phyloP scores from a whole-genome alignment of 129 eudicot genomes.

The Deinandra increscens region DNA sequence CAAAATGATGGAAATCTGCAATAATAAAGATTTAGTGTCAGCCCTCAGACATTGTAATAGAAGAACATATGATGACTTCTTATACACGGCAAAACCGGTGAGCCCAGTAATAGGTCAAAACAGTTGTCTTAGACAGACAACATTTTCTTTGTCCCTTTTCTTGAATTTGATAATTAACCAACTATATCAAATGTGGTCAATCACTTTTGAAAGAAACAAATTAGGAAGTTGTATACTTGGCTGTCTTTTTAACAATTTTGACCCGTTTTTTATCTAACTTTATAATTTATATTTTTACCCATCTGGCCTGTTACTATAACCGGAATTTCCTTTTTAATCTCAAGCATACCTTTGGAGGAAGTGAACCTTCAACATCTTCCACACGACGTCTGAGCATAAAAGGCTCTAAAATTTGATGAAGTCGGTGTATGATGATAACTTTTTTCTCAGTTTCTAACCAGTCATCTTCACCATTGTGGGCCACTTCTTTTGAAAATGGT shows the following conservation, averaged over 20 bases:
- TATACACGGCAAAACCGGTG: neutral
- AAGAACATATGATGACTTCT: neutral
- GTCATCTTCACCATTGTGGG: constrained; percentile 78
- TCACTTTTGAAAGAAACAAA: neutral
- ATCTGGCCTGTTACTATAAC: neutral
- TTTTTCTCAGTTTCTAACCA: constrained; percentile 99
- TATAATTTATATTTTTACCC: neutral
- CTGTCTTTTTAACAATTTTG: neutral
- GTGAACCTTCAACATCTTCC: constrained; percentile 99
- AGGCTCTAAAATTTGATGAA: constrained; percentile 97
- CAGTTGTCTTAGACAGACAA: neutral
- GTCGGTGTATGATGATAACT: constrained; percentile 91
- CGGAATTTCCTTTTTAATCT: neutral
- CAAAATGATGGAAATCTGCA: constrained; percentile 81
- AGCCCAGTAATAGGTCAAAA: neutral
- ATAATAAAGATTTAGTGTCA: constrained; percentile 6
- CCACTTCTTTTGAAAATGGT: constrained; percentile 78
- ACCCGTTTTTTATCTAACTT: neutral
- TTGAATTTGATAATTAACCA: neutral
- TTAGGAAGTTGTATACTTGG: neutral
- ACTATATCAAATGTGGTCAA: neutral
- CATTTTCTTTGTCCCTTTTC: neutral
- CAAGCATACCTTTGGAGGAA: constrained; percentile 87
- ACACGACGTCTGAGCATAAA: constrained; percentile 99
- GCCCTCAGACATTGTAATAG: neutral